Base-by-base conservation (phyloP, 441 rosid species). In the Breynia disticha region DNA sequence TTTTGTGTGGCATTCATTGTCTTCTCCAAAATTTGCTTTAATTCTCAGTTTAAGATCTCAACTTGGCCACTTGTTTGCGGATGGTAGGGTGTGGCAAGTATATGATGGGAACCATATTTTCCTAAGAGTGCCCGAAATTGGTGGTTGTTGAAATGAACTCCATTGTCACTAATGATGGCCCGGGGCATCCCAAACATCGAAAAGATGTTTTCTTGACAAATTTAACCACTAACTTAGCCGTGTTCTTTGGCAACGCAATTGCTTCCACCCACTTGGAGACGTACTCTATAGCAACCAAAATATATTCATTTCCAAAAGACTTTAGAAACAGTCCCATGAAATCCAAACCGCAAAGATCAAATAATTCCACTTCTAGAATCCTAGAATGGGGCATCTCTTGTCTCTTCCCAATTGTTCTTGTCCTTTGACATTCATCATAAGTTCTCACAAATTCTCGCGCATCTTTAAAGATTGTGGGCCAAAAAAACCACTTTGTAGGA, bases 321-420 rank as follows among this genome's bases (percentile, higher is more conserved):
- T 14, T 5, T 44, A 16, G 47, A 17, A 44, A 44, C 1, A 0
- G 47, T 4, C 47, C 47, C 47, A 44, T 44, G 47, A 44, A 44
- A 11, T 44, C 47, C 1, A 44, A 11, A 1, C 24, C 46, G 28
- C 12, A 52, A 3, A 52, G 20, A 35, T 52, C 46, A 15, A 35
- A 52, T 0, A 52, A 5, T n/a, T 52, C 22, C 0, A 52, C 56
- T 16, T 52, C 56, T 8, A 52, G 14, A 52, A 52, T 52, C 5
- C 7, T 7, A 0, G 1, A 1, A 10, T 15, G 56, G 3, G 43
- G 56, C 43, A 37, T 35, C 20, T 52, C 56, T n/a, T 52, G 14
- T 0, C 43, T 55, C 32, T 16, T 55, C 0, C 12, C 0, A 2
- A 42, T 43, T 2, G 42, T 55, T 0, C 49, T 35, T 10, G 39